Evolutionary conservation across 2,329 filamentous ascomycete species (phyloP), one percentile per base, ranked within the genome.

Genomic region (Metarhizium sp.): DNA sequence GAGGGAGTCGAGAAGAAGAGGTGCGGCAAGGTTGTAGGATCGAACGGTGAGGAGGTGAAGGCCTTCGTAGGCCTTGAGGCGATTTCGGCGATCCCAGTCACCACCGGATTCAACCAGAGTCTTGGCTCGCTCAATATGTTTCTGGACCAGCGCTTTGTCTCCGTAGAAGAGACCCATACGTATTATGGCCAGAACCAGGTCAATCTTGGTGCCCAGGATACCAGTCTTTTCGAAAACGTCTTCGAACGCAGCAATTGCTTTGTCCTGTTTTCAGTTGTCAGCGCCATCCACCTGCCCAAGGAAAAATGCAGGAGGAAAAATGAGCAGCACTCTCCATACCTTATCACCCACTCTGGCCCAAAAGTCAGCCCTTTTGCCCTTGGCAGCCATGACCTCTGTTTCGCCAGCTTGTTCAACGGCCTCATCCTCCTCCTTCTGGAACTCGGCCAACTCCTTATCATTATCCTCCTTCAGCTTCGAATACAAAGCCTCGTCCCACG

Each of bases 11-110:
- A 99, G 90, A 52, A 99, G 86, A 11, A 96, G 82, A 45, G 94
- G 92, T 2, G 94, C 94, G 45, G 91, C 92, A 57, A 90, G 78
- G 71, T 86, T 89, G 78, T 97, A 91, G 59, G 91, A 92, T 63
- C 94, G 91, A 61, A 94, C 84, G 29, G 92, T 97, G 62, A 99
- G 85, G 56, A 96, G 82, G 69, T 97, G 88, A 55, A 99, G 80
- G 59, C 94, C 94, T 70, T 95, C 91, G 80, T 99, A 99, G 62
- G 94, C 94, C 86, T 99, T 99, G 67, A 99, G 84, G 58, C 94
- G 87, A 78, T 99, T 99, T 71, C 94, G 87, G 61, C 94, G 88
- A 71, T 99, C 94, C 94, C 94, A 99, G 73, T 99, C 94, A 71
- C 94, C 94, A 62, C 94, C 94, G 61, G 88, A 88, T 69, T 99